Evolutionary conservation across 2,329 filamentous ascomycete species (phyloP), one percentile per base, ranked within the genome.

Genomic region (Malbranchea zuffiana): DNA sequence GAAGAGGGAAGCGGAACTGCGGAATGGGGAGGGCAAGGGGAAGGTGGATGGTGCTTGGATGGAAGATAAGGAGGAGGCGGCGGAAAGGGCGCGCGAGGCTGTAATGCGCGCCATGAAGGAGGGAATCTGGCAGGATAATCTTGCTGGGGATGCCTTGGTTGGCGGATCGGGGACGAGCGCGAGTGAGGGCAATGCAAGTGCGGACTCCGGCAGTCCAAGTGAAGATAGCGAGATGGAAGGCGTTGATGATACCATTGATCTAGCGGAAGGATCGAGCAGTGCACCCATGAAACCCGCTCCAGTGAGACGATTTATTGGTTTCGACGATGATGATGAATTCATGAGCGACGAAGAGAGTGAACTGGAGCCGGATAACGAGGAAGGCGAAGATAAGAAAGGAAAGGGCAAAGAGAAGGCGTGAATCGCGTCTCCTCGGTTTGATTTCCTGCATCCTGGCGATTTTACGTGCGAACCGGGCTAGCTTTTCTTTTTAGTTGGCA

Each of bases 21-120:
- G 75, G 58, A 77, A 78, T 42, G 72, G 46, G 72, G 75, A 48
- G 75, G 78, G 37, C 71, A 80, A 57, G 61, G 67, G 65, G 12
- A 65, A 72, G 44, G 47, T 95, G 26, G 85, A 95, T 52, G 85
- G 84, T 0, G 82, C 88, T 55, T 98, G 88, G 86, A 78, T 96
- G 26, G 90, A 98, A 56, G 81, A 85, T 47, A 94, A 92, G 60
- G 87, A 95, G 50, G 86, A 94, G 55, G 82, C 81, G 17, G 80
- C 75, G 47, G 85, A 92, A 63, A 80, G 82, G 58, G 88, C 86
- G 0, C 71, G 80, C 3, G 83, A 88, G 54, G 79, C 81, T 11
- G 79, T 84, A 4, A 59, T 86, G 33, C 72, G 80, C 11, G 78
- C 82, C 0, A 69, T 88, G 44, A 80, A 85, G 47, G 78, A 79